Conservation (phyloP, 495 filamentous ascomycete genomes). For the Lichina pygmaea region DNA sequence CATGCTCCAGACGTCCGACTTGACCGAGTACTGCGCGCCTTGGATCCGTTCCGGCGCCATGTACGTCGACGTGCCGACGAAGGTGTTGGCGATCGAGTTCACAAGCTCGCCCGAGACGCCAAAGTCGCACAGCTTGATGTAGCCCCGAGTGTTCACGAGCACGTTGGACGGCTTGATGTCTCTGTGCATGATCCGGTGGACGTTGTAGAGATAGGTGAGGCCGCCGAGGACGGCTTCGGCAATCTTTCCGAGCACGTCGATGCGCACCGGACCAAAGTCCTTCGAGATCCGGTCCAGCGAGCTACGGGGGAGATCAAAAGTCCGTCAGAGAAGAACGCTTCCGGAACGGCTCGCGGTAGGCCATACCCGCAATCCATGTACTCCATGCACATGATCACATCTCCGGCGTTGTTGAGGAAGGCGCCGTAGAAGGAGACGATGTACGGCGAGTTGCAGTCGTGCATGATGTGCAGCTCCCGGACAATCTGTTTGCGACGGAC, state of each 20-base stretch:
- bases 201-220: slow-evolving; percentile 78
- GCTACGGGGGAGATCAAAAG: slow-evolving; percentile 21
- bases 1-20: slow-evolving; percentile 96
- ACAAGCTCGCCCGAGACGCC: slow-evolving; percentile 89
- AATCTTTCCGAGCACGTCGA: slow-evolving; percentile 98
- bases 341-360: neutral
- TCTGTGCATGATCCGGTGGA: slow-evolving; percentile 90
- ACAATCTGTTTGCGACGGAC: slow-evolving; percentile 86
- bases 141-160: slow-evolving; percentile 72
- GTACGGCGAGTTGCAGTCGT: slow-evolving; percentile 85
- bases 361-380: slow-evolving; percentile 96
- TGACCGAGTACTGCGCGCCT: slow-evolving; percentile 87
- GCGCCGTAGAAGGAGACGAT: slow-evolving; percentile 96
- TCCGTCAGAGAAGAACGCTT: neutral
- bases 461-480: slow-evolving; percentile 88
- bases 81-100: slow-evolving; percentile 92
- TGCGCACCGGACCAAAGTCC: slow-evolving; percentile 78
- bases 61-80: slow-evolving; percentile 94
- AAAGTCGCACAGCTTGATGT: slow-evolving; percentile 96
- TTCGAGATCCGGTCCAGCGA: slow-evolving; percentile 87
- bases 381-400: slow-evolving; percentile 99
- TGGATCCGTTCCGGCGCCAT: slow-evolving; percentile 98
- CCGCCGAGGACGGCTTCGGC: slow-evolving; percentile 90
- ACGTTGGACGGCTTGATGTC: slow-evolving; percentile 98
- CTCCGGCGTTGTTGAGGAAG: slow-evolving; percentile 80